phyloP scores from a whole-genome alignment of 208 protist species.

The Trichomonas gallinae region DNA sequence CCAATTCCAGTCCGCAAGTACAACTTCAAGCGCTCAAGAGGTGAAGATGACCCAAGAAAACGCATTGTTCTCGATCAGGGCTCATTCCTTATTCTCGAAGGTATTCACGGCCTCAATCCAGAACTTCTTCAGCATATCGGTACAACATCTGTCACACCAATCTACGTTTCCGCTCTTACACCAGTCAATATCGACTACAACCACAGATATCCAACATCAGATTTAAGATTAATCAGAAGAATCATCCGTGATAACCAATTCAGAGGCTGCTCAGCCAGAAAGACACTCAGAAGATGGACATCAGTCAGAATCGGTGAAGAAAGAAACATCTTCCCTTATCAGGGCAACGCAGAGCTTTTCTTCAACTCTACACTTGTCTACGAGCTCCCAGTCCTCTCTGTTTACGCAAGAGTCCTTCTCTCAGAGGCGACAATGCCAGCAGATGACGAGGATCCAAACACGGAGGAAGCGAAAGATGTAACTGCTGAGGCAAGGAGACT shows the following conservation, averaged over 20 bases:
- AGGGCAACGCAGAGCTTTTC: constrained; percentile 2
- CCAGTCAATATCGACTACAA: constrained; percentile 19
- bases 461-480: neutral
- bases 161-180: neutral
- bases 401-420: neutral
- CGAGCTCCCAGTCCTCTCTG: neutral
- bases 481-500: neutral
- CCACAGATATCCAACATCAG: neutral
- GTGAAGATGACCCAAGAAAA: neutral
- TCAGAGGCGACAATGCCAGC: neutral
- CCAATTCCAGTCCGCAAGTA: neutral
- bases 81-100: neutral
- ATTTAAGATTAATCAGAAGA: constrained; percentile 2
- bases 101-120: constrained; percentile 10
- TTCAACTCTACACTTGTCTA: constrained; percentile 25
- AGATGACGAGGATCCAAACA: neutral
- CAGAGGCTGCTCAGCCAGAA: neutral
- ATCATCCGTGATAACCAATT: neutral
- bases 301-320: constrained; percentile 14
- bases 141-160: neutral
- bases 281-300: constrained; percentile 7
- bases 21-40: neutral
- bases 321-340: constrained; percentile 21
- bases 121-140: neutral
- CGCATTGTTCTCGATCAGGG: neutral